Base-by-base conservation (phyloP, 306 rosid species). In the Gastrolobium bilobum region DNA sequence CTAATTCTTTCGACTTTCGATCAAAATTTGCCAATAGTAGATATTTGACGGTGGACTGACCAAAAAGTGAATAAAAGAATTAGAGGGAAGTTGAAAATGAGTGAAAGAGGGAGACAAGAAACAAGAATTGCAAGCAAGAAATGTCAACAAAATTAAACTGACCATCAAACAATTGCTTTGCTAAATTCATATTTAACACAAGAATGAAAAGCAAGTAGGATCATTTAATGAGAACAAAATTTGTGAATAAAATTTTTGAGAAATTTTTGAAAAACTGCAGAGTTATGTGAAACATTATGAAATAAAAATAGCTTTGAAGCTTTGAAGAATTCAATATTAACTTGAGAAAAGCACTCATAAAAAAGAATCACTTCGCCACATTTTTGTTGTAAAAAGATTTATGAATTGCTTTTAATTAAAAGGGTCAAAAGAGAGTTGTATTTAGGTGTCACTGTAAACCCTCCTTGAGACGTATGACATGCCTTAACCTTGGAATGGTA, bases 221-320 rank as follows among this genome's bases (percentile, higher is more conserved):
- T 15, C 30, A 57, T 58, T 67, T 57, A 78, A 35, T 68, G 42
- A 58, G 76, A 68, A 58, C 62, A 46, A 56, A 78, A 34, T 31
- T 68, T 35, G 42, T 14, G 34, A 78, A 34, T 15, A 8, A 54
- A 31, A 10, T 54, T 7, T 20, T 20, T 20, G 26, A n/a, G 35
- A 33, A 60, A 56, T 48, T 15, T 66, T 68, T 9, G 5, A 34
- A 67, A 63, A 39, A 30, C 50, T 29, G 20, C 4, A 37, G 13
- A 50, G 52, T 34, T 62, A 37, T 51, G 33, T 67, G 67, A 15
- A 43, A 15, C 47, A 48, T 20, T 37, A 48, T 48, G 63, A 63
- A 43, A 56, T 15, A 53, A 77, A 67, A 68, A 35, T 30, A 20
- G 26, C 26, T 20, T 20, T 20, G 26, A 20, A 31, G 47, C 29